These are phyloP conservation scores for Aspergillus novofumigatus DNA, from an alignment of 2,329 filamentous ascomycete genomes.

Conservation along the genomic window DNA sequence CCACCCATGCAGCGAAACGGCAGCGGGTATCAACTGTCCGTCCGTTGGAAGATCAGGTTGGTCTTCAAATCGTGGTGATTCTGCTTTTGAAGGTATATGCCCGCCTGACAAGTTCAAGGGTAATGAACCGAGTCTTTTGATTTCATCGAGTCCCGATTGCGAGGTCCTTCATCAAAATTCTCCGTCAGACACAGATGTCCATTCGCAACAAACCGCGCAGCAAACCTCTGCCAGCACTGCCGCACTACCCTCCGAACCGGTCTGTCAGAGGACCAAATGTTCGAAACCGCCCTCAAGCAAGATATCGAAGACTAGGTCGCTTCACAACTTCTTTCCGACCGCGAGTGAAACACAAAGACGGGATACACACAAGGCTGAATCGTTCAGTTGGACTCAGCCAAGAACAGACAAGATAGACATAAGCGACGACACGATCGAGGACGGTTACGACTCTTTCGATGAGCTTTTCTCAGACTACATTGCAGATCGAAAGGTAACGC, in stretches of 20 bases:
- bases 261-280: neutral
- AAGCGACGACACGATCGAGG: slow-evolving; percentile 38
- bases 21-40: slow-evolving; percentile 30
- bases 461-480: slow-evolving; percentile 35
- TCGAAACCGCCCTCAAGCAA: neutral
- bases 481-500: slow-evolving; percentile 16
- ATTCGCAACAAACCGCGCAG: neutral
- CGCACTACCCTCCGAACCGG: neutral
- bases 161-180: neutral
- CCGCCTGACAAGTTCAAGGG: neutral
- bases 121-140: neutral
- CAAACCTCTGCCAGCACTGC: neutral
- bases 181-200: neutral
- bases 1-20: slow-evolving; percentile 34
- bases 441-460: slow-evolving; percentile 37
- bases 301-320: slow-evolving; percentile 17
- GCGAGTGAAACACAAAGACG: slow-evolving; percentile 39
- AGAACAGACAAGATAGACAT: slow-evolving; percentile 14
- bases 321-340: slow-evolving; percentile 41
- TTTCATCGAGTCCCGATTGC: neutral
- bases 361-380: slow-evolving; percentile 27
- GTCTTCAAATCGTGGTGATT: neutral
- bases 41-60: slow-evolving; percentile 17
- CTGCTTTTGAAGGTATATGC: neutral
- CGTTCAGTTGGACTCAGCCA: slow-evolving; percentile 10